phyloP scores from a whole-genome alignment of 2,329 filamentous ascomycete genomes.

The Claviceps maximensis region DNA sequence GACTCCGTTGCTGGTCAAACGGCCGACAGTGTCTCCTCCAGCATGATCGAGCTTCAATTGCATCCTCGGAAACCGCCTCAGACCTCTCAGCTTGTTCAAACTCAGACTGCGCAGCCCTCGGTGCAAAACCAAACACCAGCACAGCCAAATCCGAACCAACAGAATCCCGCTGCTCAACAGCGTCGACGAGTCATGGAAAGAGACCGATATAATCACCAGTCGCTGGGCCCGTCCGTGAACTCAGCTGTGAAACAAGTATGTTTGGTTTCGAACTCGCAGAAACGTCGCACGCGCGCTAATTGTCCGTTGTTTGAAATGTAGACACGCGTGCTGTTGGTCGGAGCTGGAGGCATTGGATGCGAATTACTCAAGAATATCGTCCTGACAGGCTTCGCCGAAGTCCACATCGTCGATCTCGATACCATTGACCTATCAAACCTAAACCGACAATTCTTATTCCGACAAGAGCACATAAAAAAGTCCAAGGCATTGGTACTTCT shows the following conservation, averaged over 20 bases:
- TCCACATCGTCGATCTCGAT: constrained; percentile 92
- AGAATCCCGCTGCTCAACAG: constrained; percentile 12
- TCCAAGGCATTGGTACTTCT: constrained; percentile 71
- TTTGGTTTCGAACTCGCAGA: constrained; percentile 2
- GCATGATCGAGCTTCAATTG: not conserved
- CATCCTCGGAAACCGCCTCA: constrained; percentile 8
- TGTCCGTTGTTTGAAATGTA: constrained; percentile 22
- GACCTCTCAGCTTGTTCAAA: not conserved
- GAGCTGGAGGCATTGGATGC: constrained; percentile 93
- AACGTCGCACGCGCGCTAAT: not conserved
- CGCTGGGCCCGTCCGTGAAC: constrained; percentile 53
- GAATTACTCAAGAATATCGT: constrained; percentile 95
- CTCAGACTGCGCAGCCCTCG: constrained; percentile 8
- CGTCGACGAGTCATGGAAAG: constrained; percentile 23
- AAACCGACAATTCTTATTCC: constrained; percentile 94
- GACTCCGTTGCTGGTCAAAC: not conserved
- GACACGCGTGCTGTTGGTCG: constrained; percentile 85
- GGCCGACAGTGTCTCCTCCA: not conserved
- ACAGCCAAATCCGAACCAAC: constrained; percentile 7
- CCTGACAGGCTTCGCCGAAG: constrained; percentile 79
- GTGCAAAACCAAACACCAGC: constrained; percentile 5
- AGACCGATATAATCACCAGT: constrained; percentile 48
- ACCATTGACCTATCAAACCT: constrained; percentile 97
- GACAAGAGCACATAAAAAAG: constrained; percentile 95
- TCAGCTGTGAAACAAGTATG: constrained; percentile 55